These are phyloP conservation scores for Piper longum DNA, from an alignment of 164 flowering plant genomes.

Conservation along the genomic window DNA sequence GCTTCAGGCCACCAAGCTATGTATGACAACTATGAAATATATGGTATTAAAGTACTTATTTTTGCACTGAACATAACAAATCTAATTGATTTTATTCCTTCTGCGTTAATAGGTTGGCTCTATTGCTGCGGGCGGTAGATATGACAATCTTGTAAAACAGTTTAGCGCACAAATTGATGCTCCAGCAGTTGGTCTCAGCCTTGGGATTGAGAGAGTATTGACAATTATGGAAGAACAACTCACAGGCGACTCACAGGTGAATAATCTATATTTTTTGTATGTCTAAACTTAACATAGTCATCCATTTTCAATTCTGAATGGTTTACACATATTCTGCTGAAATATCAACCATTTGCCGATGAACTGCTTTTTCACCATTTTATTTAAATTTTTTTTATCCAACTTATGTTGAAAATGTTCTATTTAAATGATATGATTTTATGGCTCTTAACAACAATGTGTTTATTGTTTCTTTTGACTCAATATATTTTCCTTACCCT, in stretches of 20 bases:
- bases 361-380: too few species aligned
- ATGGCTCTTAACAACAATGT: too few species aligned
- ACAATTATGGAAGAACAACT: constrained; percentile 68
- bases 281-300: too few species aligned
- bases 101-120: constrained; percentile 66
- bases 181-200: constrained; percentile 89
- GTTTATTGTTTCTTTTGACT: too few species aligned
- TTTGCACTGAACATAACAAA: neutral
- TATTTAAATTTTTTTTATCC: too few species aligned
- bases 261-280: neutral
- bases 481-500: neutral
- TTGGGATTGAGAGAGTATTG: constrained; percentile 91
- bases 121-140: constrained; percentile 96
- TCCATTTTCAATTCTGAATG: too few species aligned
- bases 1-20: neutral
- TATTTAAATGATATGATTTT: too few species aligned
- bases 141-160: constrained; percentile 87
- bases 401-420: too few species aligned
- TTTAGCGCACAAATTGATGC: constrained; percentile 65
- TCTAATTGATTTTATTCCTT: neutral
- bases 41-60: neutral
- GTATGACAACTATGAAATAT: neutral
- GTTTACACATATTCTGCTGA: too few species aligned
- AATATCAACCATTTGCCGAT: too few species aligned
- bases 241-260: constrained; percentile 50